Evolutionary conservation across 2,329 filamentous ascomycete species (phyloP).

Genomic region (Botrytis byssoidea): DNA sequence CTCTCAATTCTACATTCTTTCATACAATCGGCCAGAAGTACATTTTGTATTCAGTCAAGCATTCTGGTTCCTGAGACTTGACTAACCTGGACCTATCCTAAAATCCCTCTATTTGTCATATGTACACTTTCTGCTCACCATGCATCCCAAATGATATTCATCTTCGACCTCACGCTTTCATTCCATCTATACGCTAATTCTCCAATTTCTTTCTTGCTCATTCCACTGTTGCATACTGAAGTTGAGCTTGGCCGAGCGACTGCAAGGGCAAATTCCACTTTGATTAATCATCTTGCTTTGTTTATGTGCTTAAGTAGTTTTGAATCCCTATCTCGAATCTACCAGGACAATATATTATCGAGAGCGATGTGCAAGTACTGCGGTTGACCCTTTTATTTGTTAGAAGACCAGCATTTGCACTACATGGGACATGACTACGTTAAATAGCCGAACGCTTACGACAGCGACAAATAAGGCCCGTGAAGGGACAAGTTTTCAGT

Average conservation of each 20-base stretch:
- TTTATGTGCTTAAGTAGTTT: background rate
- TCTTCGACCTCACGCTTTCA: too few species aligned
- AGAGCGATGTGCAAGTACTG: background rate
- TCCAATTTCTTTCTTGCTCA: background rate
- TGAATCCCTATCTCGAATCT: background rate
- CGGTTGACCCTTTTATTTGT: background rate
- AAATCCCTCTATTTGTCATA: background rate
- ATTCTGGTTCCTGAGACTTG: background rate
- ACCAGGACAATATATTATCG: background rate
- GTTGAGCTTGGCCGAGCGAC: background rate
- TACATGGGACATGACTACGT: background rate
- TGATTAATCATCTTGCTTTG: slow-evolving; percentile 6
- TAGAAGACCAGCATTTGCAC: background rate
- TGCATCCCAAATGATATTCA: background rate
- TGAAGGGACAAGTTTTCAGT: background rate
- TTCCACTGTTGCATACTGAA: background rate
- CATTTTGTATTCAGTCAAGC: background rate
- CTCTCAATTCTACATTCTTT: background rate
- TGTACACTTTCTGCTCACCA: background rate
- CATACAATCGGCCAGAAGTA: background rate
- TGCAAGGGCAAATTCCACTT: background rate
- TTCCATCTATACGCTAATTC: background rate
- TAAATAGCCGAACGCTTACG: background rate
- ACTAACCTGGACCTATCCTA: background rate
- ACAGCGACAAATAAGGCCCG: background rate